Conservation (phyloP, 352 stramenopile genomes). For the Pythium biforme region DNA sequence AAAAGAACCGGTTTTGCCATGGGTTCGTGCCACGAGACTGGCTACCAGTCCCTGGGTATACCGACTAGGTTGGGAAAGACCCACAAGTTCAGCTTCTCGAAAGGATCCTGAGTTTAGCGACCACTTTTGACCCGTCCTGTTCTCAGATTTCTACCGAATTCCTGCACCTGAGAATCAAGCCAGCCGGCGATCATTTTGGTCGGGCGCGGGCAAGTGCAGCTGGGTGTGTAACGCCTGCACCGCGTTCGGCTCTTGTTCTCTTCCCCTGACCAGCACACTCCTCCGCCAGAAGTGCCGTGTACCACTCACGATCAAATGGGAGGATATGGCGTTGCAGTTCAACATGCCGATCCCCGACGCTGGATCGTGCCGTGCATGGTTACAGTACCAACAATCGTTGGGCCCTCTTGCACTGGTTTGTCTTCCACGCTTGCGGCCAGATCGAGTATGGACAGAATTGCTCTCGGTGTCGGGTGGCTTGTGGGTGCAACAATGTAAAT, state of each 20-base stretch:
- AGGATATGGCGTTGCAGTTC: neutral
- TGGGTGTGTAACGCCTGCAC: neutral
- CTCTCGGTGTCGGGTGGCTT: no score
- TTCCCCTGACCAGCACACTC: neutral
- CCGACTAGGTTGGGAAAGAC: neutral
- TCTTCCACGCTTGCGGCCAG: no score
- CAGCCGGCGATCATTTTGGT: neutral
- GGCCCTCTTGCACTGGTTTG: no score
- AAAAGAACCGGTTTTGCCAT: neutral
- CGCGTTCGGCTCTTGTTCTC: neutral
- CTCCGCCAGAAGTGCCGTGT: neutral
- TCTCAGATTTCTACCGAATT: neutral
- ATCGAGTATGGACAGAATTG: no score
- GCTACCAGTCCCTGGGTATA: neutral
- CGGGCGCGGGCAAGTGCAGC: neutral
- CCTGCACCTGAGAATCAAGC: slow-evolving; percentile 8
- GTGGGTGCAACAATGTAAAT: no score
- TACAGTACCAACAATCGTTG: no score
- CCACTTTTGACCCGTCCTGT: neutral
- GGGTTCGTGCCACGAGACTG: neutral
- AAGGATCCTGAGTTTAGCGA: neutral
- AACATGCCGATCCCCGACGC: neutral
- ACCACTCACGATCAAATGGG: neutral
- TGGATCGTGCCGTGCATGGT: neutral
- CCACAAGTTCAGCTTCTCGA: neutral